Conservation (phyloP, 2,329 filamentous ascomycete species). For the Talaromyces islandicus region DNA sequence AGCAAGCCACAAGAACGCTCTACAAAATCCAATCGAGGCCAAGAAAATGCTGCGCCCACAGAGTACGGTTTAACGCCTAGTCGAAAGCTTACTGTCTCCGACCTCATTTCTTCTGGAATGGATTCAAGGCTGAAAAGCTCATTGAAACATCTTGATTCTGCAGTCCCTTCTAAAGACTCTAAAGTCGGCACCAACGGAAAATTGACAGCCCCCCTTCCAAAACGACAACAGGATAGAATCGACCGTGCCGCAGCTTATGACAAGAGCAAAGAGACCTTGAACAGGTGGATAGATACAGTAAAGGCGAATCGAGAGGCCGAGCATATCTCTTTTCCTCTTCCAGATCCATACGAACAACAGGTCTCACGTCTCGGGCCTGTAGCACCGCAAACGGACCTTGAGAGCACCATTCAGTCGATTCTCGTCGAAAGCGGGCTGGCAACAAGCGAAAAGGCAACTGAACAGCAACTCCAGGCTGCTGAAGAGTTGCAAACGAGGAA, state of each 20-base stretch:
- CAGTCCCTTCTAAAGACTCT: constrained; percentile 36
- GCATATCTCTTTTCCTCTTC: constrained; percentile 79
- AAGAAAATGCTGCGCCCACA: constrained; percentile 58
- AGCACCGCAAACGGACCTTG: constrained; percentile 71
- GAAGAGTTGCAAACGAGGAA: constrained; percentile 67
- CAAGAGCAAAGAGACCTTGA: constrained; percentile 84
- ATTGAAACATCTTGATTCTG: constrained; percentile 60
- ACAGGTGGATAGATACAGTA: constrained; percentile 90
- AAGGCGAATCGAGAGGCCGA: constrained; percentile 90
- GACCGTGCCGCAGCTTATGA: constrained; percentile 78
- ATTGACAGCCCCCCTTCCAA: constrained; percentile 74
- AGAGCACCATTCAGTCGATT: constrained; percentile 79
- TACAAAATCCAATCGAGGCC: constrained; percentile 40
- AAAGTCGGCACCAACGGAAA: constrained; percentile 59
- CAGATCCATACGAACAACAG: constrained; percentile 59
- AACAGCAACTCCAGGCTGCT: constrained; percentile 61
- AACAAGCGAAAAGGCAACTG: constrained; percentile 53
- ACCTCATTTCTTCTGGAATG: constrained; percentile 66
- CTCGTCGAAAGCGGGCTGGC: constrained; percentile 80
- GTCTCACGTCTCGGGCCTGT: constrained; percentile 52
- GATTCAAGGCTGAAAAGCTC: constrained; percentile 73
- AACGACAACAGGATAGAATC: constrained; percentile 77
- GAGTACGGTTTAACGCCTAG: constrained; percentile 55
- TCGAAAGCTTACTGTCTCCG: constrained; percentile 66
- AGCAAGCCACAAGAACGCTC: constrained; percentile 29